Conservation (phyloP, 768 basidiomycete genomes). For the Mycena vulgaris region DNA sequence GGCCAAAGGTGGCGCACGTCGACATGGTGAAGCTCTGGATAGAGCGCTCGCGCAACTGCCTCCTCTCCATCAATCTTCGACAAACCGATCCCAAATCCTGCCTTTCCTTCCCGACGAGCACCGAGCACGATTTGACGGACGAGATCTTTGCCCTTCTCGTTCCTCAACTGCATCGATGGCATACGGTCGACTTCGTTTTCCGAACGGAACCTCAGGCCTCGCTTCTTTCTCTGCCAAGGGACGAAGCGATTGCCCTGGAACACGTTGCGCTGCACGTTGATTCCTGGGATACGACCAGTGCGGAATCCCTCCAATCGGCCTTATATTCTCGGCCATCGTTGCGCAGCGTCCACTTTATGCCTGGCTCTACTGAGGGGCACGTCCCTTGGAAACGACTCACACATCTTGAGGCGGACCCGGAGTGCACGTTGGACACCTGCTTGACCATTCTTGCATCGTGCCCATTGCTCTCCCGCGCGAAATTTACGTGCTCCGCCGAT, state of each 20-base stretch:
- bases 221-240: conserved; percentile 12
- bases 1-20: conserved; percentile 28
- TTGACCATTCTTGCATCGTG: conserved; percentile 26
- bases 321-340: conserved; percentile 27
- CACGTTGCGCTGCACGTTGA: conserved; percentile 28
- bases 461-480: conserved; percentile 22
- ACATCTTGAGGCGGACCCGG: conserved; percentile 18
- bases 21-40: conserved; percentile 35
- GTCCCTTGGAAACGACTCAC: conserved; percentile 30
- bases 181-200: conserved; percentile 27
- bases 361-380: background rate
- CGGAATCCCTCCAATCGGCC: conserved; percentile 27
- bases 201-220: conserved; percentile 20
- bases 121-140: conserved; percentile 35
- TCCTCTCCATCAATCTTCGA: conserved; percentile 34
- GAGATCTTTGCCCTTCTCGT: conserved; percentile 30
- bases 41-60: conserved; percentile 31
- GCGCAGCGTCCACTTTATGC: conserved; percentile 26
- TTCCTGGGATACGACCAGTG: conserved; percentile 31
- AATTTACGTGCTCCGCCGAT: conserved; percentile 22
- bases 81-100: conserved; percentile 37
- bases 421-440: conserved; percentile 33
- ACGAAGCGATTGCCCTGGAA: conserved; percentile 24
- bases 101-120: conserved; percentile 31
- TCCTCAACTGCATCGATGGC: conserved; percentile 32